Percentiles rank a stretch among this genome's conserved stretches.
Conservation (phyloP, 148 eudicot species). For the Simmondsia chinensis region DNA sequence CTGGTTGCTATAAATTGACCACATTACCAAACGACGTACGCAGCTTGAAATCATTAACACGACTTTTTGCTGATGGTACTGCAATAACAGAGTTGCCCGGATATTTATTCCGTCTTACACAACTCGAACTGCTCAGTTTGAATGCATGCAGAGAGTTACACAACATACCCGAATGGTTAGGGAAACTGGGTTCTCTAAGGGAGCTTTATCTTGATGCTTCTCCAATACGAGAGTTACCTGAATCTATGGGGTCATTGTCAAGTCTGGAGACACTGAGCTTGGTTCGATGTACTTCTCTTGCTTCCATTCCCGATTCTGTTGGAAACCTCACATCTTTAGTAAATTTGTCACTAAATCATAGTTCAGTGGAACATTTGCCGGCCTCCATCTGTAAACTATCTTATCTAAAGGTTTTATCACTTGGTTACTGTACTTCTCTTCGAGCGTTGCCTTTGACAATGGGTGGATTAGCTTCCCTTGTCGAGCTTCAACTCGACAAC, state of each 20-base stretch:
- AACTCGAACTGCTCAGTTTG: conserved; percentile 37
- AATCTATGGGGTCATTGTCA: conserved; percentile 25
- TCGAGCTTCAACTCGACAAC: conserved; percentile 29
- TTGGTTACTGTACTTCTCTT: conserved; percentile 22
- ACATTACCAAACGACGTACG: conserved; percentile 31
- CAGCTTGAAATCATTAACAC: conserved; percentile 34
- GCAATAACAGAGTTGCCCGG: conserved; percentile 33
- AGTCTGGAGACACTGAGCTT: conserved; percentile 32
- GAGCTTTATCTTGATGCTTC: conserved; percentile 23
- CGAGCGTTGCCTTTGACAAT: conserved; percentile 31
- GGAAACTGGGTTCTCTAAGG: conserved; percentile 26
- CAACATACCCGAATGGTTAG: conserved; percentile 29
- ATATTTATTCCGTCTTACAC: conserved; percentile 25
- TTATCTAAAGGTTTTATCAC: conserved; percentile 25
- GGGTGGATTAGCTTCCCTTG: conserved; percentile 23
- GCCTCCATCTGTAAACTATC: conserved; percentile 29
- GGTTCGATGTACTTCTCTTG: conserved; percentile 24
- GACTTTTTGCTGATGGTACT: conserved; percentile 32
- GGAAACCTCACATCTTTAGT: conserved; percentile 27
- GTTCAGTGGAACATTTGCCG: conserved; percentile 30
- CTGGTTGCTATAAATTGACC: conserved; percentile 38
- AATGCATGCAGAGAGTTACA: conserved; percentile 19
- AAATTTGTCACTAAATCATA: conserved; percentile 16
- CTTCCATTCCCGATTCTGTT: conserved; percentile 32
- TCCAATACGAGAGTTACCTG: conserved; percentile 27